Base-by-base conservation (phyloP, 352 stramenopile genomes). In the Phytophthora sansomeana region DNA sequence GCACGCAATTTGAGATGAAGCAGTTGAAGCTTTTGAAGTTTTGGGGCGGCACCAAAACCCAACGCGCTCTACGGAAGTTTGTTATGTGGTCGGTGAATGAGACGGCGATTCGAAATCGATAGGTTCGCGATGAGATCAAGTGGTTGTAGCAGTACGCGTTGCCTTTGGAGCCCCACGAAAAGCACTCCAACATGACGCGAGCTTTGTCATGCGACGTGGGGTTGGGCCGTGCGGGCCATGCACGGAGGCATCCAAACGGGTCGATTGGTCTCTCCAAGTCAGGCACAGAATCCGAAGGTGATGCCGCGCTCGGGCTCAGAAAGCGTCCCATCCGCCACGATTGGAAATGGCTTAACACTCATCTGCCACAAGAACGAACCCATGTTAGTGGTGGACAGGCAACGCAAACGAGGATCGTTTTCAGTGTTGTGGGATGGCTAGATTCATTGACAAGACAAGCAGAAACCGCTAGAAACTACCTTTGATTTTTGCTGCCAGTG, bases 181-280 rank as follows among this genome's bases (percentile, higher is more conserved):
- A 38, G 1, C 6, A 46, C 17, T 8, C 39, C 2, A 11, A 35
- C 30, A 43, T 55, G 55, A 42, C 29, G 29, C 33, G 16, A 55
- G 29, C 14, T 48, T n/a, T 63, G 42, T 65, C 59, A 50, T 51
- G 24, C 42, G 59, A 62, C 52, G 24, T 38, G 32, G 42, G 14
- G 21, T 38, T 14, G 1, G 39, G 3, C 33, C 52, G 58, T 50
- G 30, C 49, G 21, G 43, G 29, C 61, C 61, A 62, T 69, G 43
- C 38, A 53, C 61, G 5, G n/a, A 29, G 51, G 28, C 61, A 58
- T 69, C 61, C 52, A 69, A 69, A 63, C 53, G 43, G 16, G 43
- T 44, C 43, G 61, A 69, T 69, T 61, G 51, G 52, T 69, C 61
- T 61, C n/a, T 5, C 17, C 19, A 32, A 54, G 51, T 68, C 60